Evolutionary conservation across 1,284 basidiomycete species (phyloP).

Genomic region (Cutaneotrichosporon dermatis): DNA sequence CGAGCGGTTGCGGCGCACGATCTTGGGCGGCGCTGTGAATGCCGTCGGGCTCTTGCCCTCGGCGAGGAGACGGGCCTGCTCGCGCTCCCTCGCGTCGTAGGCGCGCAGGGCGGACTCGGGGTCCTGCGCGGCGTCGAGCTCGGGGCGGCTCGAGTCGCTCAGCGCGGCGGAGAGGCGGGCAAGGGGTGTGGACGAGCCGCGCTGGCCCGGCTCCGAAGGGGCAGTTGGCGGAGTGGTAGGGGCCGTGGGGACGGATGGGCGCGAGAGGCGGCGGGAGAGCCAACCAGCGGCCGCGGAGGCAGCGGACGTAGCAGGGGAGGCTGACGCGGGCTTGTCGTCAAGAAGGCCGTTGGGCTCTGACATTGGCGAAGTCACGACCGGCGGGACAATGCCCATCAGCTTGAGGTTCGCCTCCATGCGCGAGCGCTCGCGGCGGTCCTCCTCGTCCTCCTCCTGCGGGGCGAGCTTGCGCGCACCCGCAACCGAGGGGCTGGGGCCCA

Average conservation of each 20-base stretch:
- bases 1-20: slow-evolving; percentile 4
- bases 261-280: slow-evolving; percentile 14
- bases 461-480: slow-evolving; percentile 37
- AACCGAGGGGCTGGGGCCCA: slow-evolving; percentile 1
- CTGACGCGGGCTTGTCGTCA: slow-evolving; percentile 1
- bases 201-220: neutral
- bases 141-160: slow-evolving; percentile 10
- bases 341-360: slow-evolving; percentile 43
- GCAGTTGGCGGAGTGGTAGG: neutral
- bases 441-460: slow-evolving; percentile 78
- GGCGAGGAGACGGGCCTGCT: slow-evolving; percentile 26
- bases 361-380: neutral
- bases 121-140: slow-evolving; percentile 10
- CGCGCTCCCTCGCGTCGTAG: slow-evolving; percentile 33
- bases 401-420: slow-evolving; percentile 82
- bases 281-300: slow-evolving; percentile 2
- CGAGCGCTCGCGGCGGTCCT: slow-evolving; percentile 76
- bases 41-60: slow-evolving; percentile 23
- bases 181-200: slow-evolving; percentile 19
- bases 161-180: slow-evolving; percentile 25
- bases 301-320: neutral
- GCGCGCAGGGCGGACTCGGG: slow-evolving; percentile 23
- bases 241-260: neutral
- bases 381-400: slow-evolving; percentile 67
- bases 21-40: slow-evolving; percentile 32